Base-by-base conservation (phyloP, 148 eudicot species). In the Cornus suecica region DNA sequence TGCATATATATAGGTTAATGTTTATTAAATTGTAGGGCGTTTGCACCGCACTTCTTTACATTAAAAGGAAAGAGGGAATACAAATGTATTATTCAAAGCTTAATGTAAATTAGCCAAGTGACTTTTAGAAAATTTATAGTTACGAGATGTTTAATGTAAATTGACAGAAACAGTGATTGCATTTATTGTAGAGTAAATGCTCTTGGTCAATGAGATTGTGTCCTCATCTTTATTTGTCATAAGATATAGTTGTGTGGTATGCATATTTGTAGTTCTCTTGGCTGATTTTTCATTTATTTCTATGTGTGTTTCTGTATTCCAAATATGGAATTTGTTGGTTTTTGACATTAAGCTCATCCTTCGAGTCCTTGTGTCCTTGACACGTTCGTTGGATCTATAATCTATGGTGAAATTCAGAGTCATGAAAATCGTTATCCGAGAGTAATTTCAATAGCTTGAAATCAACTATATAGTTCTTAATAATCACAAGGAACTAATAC, bases 41-140 rank as follows among this genome's bases (percentile, higher is more conserved):
- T 65, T 29, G 68, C 32, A 65, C 20, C 23, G 54, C 54, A 68
- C 18, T 68, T 34, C 52, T 37, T 5, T 68, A 11, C 23, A 29
- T 41, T 23, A 68, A 41, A 41, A 68, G 54, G 27, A 68, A 68
- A 37, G 71, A 34, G 71, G 10, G 24, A 68, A 48, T 48, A 48
- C n/a, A 48, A 48, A 48, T 48, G 20, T 7, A 48, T 34, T 22
- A n/a, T 67, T 2, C 22, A 67, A 31, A 16, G 48, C n/a, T 18
- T 5, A 29, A 29, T 15, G 37, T 4, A 16, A n/a, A 14, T 65
- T 65, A 65, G 7, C 14, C 37, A 14, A 34, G 29, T 2, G 29
- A 65, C 16, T 65, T 48, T 48, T 48, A 29, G n/a, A 37, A 65
- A 65, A 15, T 11, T 32, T 7, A 23, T 32, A 15, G 2, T 16